phyloP scores from a whole-genome alignment of 2,329 filamentous ascomycete species.

The Alternaria sp. region DNA sequence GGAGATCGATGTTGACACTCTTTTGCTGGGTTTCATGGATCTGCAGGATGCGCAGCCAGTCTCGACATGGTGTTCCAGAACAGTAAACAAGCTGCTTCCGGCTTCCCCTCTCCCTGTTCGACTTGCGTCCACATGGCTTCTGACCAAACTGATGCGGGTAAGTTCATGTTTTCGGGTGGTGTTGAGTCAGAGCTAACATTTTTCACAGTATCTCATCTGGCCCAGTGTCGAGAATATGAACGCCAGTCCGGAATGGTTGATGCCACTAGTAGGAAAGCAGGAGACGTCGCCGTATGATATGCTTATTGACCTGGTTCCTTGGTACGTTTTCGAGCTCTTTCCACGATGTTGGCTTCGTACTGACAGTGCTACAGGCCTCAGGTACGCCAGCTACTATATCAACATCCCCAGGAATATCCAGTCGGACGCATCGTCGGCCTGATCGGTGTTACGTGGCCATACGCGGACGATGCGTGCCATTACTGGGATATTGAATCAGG shows the following conservation, averaged over 20 bases:
- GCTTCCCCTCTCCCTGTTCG: slow-evolving; percentile 38
- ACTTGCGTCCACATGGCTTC: slow-evolving; percentile 44
- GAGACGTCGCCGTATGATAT: slow-evolving; percentile 46
- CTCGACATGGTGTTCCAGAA: slow-evolving; percentile 46
- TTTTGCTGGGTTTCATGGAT: slow-evolving; percentile 47
- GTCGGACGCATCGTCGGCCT: slow-evolving; percentile 41
- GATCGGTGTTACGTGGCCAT: slow-evolving; percentile 45
- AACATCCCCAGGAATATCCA: slow-evolving; percentile 44
- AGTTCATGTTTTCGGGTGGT: slow-evolving; percentile 17
- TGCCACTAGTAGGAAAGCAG: slow-evolving; percentile 41
- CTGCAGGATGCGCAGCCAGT: slow-evolving; percentile 46
- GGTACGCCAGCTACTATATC: slow-evolving; percentile 46
- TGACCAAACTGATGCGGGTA: slow-evolving; percentile 51
- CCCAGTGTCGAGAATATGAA: slow-evolving; percentile 50
- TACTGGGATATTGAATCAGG: slow-evolving; percentile 50
- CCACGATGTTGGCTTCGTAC: not conserved
- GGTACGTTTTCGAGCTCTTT: slow-evolving; percentile 31
- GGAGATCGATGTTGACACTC: slow-evolving; percentile 48
- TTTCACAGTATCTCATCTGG: slow-evolving; percentile 47
- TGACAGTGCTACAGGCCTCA: slow-evolving; percentile 42
- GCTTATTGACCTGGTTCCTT: slow-evolving; percentile 47
- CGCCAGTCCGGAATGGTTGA: slow-evolving; percentile 48
- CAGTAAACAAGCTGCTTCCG: slow-evolving; percentile 44
- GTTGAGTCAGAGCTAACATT: slow-evolving; percentile 19
- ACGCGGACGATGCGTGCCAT: slow-evolving; percentile 49